Evolutionary conservation across 1,139 yeast genomes (phyloP).

Genomic region (Geotrichum europaeum): DNA sequence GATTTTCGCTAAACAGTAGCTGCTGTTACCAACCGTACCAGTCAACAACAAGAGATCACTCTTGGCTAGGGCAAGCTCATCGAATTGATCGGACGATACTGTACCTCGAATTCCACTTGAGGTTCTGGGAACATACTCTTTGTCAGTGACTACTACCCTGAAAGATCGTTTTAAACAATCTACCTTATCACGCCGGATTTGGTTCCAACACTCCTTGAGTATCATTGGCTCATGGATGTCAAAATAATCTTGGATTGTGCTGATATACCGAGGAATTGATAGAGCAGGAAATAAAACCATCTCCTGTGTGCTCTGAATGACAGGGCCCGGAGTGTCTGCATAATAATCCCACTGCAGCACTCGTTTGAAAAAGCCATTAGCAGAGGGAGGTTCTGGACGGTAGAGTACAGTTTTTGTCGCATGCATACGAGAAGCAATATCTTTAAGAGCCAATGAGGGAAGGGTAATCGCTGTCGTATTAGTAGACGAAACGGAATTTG

Average conservation of each 20-base stretch:
- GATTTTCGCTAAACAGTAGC: not conserved
- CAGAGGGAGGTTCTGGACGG: not conserved
- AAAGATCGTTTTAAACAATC: not conserved
- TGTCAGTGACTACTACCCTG: not conserved
- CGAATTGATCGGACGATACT: not conserved
- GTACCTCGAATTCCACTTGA: not conserved
- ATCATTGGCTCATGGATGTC: not conserved
- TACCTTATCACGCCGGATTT: not conserved
- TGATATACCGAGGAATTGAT: not conserved
- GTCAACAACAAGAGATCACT: not conserved
- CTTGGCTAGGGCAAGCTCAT: not conserved
- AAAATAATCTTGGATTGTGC: not conserved
- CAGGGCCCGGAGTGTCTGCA: not conserved
- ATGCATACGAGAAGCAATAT: not conserved
- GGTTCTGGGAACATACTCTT: not conserved
- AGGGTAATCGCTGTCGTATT: not conserved
- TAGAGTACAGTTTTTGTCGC: not conserved
- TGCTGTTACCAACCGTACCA: not conserved
- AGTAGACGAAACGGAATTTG: not conserved
- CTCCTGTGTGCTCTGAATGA: not conserved
- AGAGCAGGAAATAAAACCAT: not conserved
- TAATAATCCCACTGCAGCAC: constrained; percentile 1
- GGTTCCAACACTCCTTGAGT: not conserved
- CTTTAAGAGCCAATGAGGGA: not conserved
- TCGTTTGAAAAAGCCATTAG: not conserved